Percentiles rank a stretch among this genome's conserved stretches.
These are phyloP conservation scores for Apiospora kogelbergensis DNA, from an alignment of 2,329 filamentous ascomycete species.

Conservation along the genomic window DNA sequence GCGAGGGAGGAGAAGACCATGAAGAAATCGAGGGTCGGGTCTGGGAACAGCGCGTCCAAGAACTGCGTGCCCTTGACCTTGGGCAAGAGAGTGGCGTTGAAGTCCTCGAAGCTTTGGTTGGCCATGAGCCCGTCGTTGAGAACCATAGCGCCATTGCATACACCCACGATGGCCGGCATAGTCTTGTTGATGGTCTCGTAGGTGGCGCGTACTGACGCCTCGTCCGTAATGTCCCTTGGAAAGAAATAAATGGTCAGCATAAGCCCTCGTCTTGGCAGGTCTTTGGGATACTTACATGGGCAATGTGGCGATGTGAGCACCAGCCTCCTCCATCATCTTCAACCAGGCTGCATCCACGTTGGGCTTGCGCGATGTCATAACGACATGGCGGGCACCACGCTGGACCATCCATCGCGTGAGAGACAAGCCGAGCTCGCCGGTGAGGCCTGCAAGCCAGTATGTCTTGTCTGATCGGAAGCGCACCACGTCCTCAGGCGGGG, in stretches of 20 bases:
- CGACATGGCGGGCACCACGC: constrained; percentile 16
- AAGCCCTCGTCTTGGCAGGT: too few relatives aligned
- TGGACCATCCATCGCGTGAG: constrained; percentile 22
- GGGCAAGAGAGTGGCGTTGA: constrained; percentile 30
- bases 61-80: constrained; percentile 34
- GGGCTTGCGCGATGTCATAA: constrained; percentile 20
- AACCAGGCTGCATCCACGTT: constrained; percentile 14
- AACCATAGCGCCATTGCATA: constrained; percentile 39
- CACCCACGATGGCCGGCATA: constrained; percentile 34
- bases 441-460: constrained; percentile 22
- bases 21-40: constrained; percentile 33
- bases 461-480: not conserved
- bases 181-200: constrained; percentile 17
- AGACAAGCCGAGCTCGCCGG: constrained; percentile 16
- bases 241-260: too few relatives aligned
- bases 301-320: constrained; percentile 14
- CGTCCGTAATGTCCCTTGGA: constrained; percentile 21
- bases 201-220: constrained; percentile 9
- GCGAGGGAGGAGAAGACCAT: constrained; percentile 34
- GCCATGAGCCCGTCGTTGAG: constrained; percentile 24
- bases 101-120: constrained; percentile 36
- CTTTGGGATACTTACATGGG: constrained; percentile 12
- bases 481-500: too few relatives aligned
- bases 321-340: not conserved
- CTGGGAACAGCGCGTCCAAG: constrained; percentile 30